Conservation (phyloP, 2,329 filamentous ascomycete genomes). For the Fusarium guadeloupense region DNA sequence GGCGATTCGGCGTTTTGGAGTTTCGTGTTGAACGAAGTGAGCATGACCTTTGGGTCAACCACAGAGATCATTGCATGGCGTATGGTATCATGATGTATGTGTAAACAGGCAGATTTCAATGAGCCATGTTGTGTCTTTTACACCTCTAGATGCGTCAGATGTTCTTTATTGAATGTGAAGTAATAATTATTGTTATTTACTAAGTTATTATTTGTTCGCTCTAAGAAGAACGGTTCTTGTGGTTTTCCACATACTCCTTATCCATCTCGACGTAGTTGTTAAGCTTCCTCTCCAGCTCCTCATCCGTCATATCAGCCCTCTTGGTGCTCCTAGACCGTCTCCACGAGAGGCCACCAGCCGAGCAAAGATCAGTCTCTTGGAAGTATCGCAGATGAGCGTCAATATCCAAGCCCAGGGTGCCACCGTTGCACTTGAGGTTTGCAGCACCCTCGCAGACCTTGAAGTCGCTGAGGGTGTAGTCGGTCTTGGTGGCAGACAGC, state of each 20-base stretch:
- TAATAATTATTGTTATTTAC: background rate
- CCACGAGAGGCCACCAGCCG: conserved; percentile 35
- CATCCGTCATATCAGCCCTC: conserved; percentile 42
- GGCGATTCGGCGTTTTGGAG: conserved; percentile 9
- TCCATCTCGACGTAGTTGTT: conserved; percentile 50
- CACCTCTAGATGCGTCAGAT: background rate
- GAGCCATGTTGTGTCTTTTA: background rate
- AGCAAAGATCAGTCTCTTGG: conserved; percentile 54
- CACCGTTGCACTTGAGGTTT: conserved; percentile 62
- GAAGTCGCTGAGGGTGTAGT: conserved; percentile 54
- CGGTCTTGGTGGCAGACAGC: conserved; percentile 52
- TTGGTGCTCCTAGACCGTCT: conserved; percentile 34
- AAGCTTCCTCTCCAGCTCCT: conserved; percentile 52
- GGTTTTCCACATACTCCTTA: conserved; percentile 41
- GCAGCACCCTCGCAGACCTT: conserved; percentile 59
- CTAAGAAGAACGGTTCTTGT: conserved; percentile 21
- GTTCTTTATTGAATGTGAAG: background rate
- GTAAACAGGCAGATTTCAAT: background rate
- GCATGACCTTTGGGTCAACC: background rate
- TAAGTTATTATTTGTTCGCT: background rate
- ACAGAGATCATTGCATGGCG: conserved; percentile 7
- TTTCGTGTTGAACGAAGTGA: background rate
- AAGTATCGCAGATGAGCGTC: conserved; percentile 62
- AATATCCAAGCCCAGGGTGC: conserved; percentile 55
- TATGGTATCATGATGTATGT: conserved; percentile 7